Evolutionary conservation across 2,329 filamentous ascomycete species (phyloP), one percentile per base, ranked within the genome.

Genomic region (Pseudophaeomoniella oleicola): DNA sequence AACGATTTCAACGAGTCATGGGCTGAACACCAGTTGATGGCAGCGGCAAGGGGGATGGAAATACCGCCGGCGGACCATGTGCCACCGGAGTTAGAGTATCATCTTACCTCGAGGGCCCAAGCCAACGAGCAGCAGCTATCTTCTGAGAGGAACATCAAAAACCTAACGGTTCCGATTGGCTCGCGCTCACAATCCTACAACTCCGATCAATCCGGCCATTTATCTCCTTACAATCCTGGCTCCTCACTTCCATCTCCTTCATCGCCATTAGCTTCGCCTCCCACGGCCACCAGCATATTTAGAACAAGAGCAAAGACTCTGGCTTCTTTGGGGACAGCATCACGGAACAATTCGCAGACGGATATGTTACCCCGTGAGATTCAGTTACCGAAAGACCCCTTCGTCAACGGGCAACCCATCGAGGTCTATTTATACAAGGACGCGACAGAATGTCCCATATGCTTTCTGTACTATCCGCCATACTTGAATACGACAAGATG

Each of bases 361-460:
- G 86, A 94, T 38, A 66, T 87, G 45, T 61, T 67, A 0, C 82
- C 82, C 1, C 78, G 81, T 44, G 88, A 94, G 59, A 63, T 87
- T n/a, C 67, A 76, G 40, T 64, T 94, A 2, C 80, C 86, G 0
- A 69, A 77, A 42, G 86, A 94, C 46, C 82, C 83, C 0, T 88
- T 81, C 49, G 82, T 96, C 32, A 94, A 96, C 47, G 88, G 90
- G n/a, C 85, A 94, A 48, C 81, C 82, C 1, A 68, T 96, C 32
- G 90, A 96, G 58, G 88, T 87, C 1, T 88, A 84, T 45, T 64
- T 98, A 2, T 98, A 98, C 66, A 94, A 94, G 55, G 77, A 93
- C 46, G 80, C 85, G 3, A 63, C 67, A 4, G 90, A 98, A 54
- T 98, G 90, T 50, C 88, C 90, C 4, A 94, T 98, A 43, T 98